Base-by-base conservation (phyloP, 257 asterid species). In the Fraxinus americana region DNA sequence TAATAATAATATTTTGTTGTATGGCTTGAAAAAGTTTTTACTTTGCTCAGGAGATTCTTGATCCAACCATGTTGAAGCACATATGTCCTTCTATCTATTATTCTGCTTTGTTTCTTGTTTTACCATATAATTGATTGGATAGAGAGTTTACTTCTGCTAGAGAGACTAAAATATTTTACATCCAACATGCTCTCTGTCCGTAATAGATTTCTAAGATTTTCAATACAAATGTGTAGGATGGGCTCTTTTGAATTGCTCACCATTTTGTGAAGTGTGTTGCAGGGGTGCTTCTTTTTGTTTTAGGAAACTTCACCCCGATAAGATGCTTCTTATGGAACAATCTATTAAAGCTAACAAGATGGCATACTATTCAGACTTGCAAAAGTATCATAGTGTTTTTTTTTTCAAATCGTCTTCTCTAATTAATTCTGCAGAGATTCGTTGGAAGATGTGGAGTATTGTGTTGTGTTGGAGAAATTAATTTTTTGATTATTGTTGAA, bases 221-320 rank as follows among this genome's bases (percentile, higher is more conserved):
- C 79, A 59, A 59, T 35, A 75, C 73, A n/a, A 59, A n/a, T 66
- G 66, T 45, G 70, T 81, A 71, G 69, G 50, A 54, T 75, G 35
- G 30, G 76, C 61, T 35, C 9, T 14, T 82, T 72, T 78, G 73
- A 74, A 66, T 78, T 73, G 74, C 59, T 80, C 75, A 75, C 43
- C 79, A 65, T 70, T 71, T 45, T 13, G 17, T 68, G 7, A 67
- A 71, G 16, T 81, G 75, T 79, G 78, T 83, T 78, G 84, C 87
- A 95, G 99, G 99, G 91, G 97, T 79, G 82, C 90, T 83, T 85
- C 91, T 79, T 83, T 95, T 43, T 93, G 98, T 85, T 82, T 82
- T 73, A 96, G 96, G 75, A 81, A 90, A 84, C 89, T 88, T 77
- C 97, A 93, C 82, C 99, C 99, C 17, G 99, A 93, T 80, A 81